Conservation (phyloP, 108 stramenopile genomes). For the Nitzschia sp. region DNA sequence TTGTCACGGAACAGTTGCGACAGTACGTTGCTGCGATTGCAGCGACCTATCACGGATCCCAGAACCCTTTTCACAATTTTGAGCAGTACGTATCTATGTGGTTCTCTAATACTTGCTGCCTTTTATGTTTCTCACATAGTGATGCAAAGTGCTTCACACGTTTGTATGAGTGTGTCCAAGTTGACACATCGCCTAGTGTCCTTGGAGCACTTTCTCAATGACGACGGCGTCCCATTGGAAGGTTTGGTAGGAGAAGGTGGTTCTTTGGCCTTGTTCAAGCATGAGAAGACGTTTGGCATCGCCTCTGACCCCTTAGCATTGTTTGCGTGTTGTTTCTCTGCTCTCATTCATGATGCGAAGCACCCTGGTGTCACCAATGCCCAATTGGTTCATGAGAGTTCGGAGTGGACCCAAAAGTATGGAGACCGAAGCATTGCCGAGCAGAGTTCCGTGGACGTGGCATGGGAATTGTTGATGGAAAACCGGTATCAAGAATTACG, state of each 20-base stretch:
- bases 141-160: not conserved
- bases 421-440: slow-evolving; percentile 39
- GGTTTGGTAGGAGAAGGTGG: too few species aligned
- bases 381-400: slow-evolving; percentile 25
- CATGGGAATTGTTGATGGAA: slow-evolving; percentile 43
- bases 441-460: slow-evolving; percentile 33
- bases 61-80: slow-evolving; percentile 17
- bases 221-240: not conserved
- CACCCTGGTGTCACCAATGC: slow-evolving; percentile 40
- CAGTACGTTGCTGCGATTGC: slow-evolving; percentile 17
- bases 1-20: slow-evolving; percentile 4
- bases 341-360: slow-evolving; percentile 44
- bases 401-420: slow-evolving; percentile 25
- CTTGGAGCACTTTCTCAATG: not conserved
- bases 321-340: slow-evolving; percentile 48
- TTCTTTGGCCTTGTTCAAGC: slow-evolving; percentile 8
- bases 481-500: slow-evolving; percentile 26
- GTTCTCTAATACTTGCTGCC: slow-evolving; percentile 5
- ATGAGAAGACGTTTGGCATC: slow-evolving; percentile 57
- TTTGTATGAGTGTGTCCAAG: not conserved
- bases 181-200: not conserved
- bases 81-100: slow-evolving; percentile 8
- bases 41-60: slow-evolving; percentile 18
- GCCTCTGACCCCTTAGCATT: slow-evolving; percentile 54
- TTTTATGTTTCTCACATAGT: not conserved